A percentile compares a stretch with the other conserved stretches of the same genome.
These are phyloP conservation scores for Chimonanthus salicifolius DNA, from an alignment of 164 flowering plant species.

Conservation along the genomic window DNA sequence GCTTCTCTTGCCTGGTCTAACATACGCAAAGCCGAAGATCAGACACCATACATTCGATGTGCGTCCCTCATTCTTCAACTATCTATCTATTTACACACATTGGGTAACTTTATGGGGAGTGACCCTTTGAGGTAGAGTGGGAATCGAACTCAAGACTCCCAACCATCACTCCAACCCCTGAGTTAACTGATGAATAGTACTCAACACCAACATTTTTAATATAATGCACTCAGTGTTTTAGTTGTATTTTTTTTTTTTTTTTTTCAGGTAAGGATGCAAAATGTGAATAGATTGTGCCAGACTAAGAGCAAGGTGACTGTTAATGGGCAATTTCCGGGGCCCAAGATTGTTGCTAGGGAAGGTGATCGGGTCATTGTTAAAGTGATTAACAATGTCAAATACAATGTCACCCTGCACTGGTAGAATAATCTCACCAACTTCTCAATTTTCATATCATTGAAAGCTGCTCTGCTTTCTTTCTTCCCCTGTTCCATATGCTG, in stretches of 20 bases:
- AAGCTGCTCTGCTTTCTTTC: no score
- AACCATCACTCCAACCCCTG: no score
- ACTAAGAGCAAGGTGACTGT: slow-evolving; percentile 24
- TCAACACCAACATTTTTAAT: not conserved
- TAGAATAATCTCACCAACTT: slow-evolving; percentile 5
- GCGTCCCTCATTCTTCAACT: not conserved
- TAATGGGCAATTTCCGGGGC: slow-evolving; percentile 28
- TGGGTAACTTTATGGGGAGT: no score
- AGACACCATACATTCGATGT: slow-evolving; percentile 12
- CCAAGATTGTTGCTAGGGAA: slow-evolving; percentile 27
- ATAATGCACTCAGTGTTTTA: not conserved
- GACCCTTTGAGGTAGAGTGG: no score
- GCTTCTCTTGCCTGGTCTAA: slow-evolving; percentile 4
- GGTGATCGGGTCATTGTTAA: slow-evolving; percentile 31
- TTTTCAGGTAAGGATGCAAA: slow-evolving; percentile 10
- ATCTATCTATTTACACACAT: no score
- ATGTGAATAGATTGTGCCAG: slow-evolving; percentile 31
- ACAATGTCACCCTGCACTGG: slow-evolving; percentile 35
- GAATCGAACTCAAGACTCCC: no score
- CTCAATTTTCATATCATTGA: not conserved
- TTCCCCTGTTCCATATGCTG: no score
- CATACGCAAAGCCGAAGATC: not conserved
- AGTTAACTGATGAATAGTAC: not conserved
- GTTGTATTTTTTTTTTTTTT: not conserved
- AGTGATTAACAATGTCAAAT: slow-evolving; percentile 27